A percentile compares a stretch with the other conserved stretches of the same genome.
phyloP scores from a whole-genome alignment of 352 stramenopile genomes.

The Globisporangium iwayamae region DNA sequence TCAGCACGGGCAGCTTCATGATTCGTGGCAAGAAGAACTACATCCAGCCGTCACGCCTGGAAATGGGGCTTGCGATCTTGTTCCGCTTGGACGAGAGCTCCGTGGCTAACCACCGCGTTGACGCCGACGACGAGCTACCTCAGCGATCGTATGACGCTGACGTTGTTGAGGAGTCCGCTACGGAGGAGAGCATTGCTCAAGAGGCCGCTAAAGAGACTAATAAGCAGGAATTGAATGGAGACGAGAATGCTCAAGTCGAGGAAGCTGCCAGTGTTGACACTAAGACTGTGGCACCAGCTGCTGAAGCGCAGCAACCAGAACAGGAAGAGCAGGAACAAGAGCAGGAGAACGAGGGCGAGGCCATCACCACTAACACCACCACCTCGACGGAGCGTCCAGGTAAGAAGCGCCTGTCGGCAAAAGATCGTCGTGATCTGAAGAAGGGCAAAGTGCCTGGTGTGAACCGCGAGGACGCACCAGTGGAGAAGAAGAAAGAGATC shows the following conservation, averaged over 20 bases:
- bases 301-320: slow-evolving; percentile 14
- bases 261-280: not conserved
- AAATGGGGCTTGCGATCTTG: slow-evolving; percentile 90
- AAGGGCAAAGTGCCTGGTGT: slow-evolving; percentile 37
- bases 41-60: slow-evolving; percentile 83
- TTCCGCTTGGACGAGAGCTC: slow-evolving; percentile 89
- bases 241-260: slow-evolving; percentile 1
- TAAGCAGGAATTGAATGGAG: slow-evolving; percentile 3
- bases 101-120: slow-evolving; percentile 49
- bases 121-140: slow-evolving; percentile 9
- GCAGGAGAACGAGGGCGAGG: slow-evolving; percentile 15
- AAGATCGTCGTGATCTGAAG: slow-evolving; percentile 79
- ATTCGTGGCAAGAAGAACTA: slow-evolving; percentile 95
- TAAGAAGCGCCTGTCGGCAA: slow-evolving; percentile 62
- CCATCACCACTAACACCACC: slow-evolving; percentile 3
- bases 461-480: not conserved
- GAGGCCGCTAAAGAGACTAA: slow-evolving; percentile 12
- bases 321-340: slow-evolving; percentile 18
- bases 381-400: slow-evolving; percentile 25
- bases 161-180: not conserved
- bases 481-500: slow-evolving; percentile 8
- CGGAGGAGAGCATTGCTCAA: not conserved
- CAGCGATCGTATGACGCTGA: not conserved
- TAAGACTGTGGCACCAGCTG: not conserved
- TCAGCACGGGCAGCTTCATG: slow-evolving; percentile 97